phyloP scores from a whole-genome alignment of 192 early-diverging fungal genomes.

The Allomyces macrogynus region DNA sequence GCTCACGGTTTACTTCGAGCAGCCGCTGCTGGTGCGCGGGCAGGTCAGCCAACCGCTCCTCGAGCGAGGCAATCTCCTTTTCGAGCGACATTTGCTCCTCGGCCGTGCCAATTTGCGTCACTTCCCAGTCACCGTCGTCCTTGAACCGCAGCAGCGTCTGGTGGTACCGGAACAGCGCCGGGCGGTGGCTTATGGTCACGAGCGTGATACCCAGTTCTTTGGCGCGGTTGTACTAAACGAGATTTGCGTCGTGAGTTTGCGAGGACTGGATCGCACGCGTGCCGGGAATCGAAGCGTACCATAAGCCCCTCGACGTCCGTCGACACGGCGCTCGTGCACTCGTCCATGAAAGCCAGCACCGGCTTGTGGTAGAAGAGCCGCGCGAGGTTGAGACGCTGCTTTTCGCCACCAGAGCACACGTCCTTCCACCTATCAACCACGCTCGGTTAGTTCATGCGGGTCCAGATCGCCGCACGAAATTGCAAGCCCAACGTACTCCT shows the following conservation, averaged over 20 bases:
- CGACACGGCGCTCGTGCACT: not conserved
- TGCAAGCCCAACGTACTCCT: conserved; percentile 12
- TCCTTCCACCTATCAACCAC: conserved; percentile 10
- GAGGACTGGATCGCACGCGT: no score
- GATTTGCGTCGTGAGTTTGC: no score
- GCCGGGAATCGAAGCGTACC: not conserved
- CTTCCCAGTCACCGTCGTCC: conserved; percentile 12
- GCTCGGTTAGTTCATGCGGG: conserved; percentile 9
- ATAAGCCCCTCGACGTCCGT: conserved; percentile 9
- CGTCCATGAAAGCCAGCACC: conserved; percentile 13
- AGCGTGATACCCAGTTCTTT: conserved; percentile 53
- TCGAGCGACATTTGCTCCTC: not conserved
- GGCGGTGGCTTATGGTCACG: conserved; percentile 76
- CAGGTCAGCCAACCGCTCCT: not conserved
- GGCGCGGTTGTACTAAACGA: conserved; percentile 39
- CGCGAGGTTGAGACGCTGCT: conserved; percentile 16
- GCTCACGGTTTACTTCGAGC: not conserved
- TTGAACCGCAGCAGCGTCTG: conserved; percentile 14
- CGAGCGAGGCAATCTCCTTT: not conserved
- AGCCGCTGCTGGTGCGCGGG: not conserved
- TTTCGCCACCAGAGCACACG: conserved; percentile 12
- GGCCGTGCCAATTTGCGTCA: not conserved
- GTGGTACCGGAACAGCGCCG: conserved; percentile 28
- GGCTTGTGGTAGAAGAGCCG: conserved; percentile 20
- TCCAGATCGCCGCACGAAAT: conserved; percentile 9